Evolutionary conservation across 306 rosid species (phyloP), one percentile per base, ranked within the genome.

Genomic region (Delonix regia): DNA sequence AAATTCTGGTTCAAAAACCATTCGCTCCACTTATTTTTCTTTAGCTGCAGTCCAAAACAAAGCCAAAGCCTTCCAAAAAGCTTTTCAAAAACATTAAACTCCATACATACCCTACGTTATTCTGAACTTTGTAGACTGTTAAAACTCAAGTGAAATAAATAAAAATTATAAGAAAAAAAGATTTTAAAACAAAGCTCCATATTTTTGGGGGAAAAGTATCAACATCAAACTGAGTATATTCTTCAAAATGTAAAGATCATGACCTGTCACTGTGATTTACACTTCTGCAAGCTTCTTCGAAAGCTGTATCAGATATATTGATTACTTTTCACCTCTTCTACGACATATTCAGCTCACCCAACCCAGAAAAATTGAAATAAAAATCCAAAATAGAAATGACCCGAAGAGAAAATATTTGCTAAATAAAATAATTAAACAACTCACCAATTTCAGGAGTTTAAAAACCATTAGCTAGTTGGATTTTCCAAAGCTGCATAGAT

Each of bases 401-500:
- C 4, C 30, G 1, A 12, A 36, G 3, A 44, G 60, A 71, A 69
- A 82, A 49, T 68, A 83, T 75, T 79, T 69, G 42, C 67, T 33
- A 15, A 69, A 49, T 63, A 83, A 83, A 90, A 82, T 87, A 80
- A 76, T 55, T 77, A 86, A 82, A 72, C 76, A 41, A 81, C 82
- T 86, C 80, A 84, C 84, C 72, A 76, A 61, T 72, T 80, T 78
- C 71, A 80, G 70, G 15, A 41, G 78, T 74, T 76, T 83, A 55
- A 73, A 73, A 80, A 76, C 66, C 69, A 25, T 78, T 88, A 78
- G 80, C 77, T 62, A 81, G 81, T 85, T 77, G 83, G 85, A 77
- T 87, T 86, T 86, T 79, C 78, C 82, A 76, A 83, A 78, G 81
- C 84, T 87, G 78, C 85, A 84, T 74, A 90, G 89, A 86, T 87